Conservation (phyloP, 306 rosid genomes). For the Gleditsia sinensis region DNA sequence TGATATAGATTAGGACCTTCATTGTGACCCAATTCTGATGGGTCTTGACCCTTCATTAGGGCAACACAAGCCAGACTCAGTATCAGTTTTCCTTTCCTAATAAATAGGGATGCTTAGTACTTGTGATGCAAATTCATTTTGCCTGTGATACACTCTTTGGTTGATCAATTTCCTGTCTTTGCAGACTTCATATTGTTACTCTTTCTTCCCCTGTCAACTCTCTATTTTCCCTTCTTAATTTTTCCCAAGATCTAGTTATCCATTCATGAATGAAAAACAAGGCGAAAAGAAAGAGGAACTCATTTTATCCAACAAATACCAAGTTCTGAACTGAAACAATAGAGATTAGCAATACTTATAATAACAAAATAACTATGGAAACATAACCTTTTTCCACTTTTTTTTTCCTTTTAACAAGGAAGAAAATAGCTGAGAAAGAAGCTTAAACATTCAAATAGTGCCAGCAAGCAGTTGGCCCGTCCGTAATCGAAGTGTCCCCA, state of each 20-base stretch:
- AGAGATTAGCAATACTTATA: background rate
- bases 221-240: background rate
- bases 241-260: background rate
- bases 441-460: background rate
- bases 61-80: background rate
- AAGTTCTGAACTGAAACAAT: no score
- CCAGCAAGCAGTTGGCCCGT: constrained; percentile 26
- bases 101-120: background rate
- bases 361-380: background rate
- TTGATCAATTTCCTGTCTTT: background rate
- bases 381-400: background rate
- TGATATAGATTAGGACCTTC: background rate
- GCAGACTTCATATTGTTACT: no score
- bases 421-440: background rate
- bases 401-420: background rate
- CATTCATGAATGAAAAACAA: background rate
- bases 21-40: background rate
- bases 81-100: background rate
- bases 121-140: constrained; percentile 12
- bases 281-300: background rate
- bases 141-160: constrained; percentile 22
- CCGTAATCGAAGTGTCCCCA: constrained; percentile 7
- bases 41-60: background rate
- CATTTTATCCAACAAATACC: background rate
- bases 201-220: background rate